Evolutionary conservation across 768 basidiomycete genomes (phyloP), one percentile per base, ranked within the genome.

Genomic region (Collybiopsis luxurians): DNA sequence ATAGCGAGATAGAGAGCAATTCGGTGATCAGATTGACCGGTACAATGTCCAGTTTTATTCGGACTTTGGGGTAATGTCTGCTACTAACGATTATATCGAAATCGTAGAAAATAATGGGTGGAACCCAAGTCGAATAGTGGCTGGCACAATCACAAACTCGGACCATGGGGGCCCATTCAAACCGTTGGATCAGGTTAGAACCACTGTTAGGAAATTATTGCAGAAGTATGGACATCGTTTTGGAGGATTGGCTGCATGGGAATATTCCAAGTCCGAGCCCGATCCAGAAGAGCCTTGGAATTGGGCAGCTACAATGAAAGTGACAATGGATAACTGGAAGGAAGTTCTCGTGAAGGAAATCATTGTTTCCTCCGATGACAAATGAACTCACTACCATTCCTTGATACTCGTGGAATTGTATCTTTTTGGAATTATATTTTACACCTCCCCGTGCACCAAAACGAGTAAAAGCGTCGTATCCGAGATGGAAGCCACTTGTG

Each of bases 401-500:
- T n/a, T n/a, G n/a, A n/a, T n/a, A n/a, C n/a, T n/a, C n/a, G n/a
- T n/a, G n/a, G n/a, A n/a, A n/a, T n/a, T n/a, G n/a, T n/a, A 0
- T n/a, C n/a, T n/a, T n/a, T n/a, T n/a, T n/a, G n/a, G n/a, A n/a
- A n/a, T n/a, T n/a, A n/a, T n/a, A n/a, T n/a, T n/a, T n/a, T 89
- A 83, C 1, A 90, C 80, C 6, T 80, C 81, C 1, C 95, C 95
- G 60, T 92, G 86, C 51, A 76, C 79, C 52, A 87, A 73, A 51
- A 94, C 75, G 12, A 96, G 65, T 60, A 95, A 85, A 42, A 92
- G 72, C 0, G 85, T 92, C 60, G 79, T 82, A 52, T 94, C 92
- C 53, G 87, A 84, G 11, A 92, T 80, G 61, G 95, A 94, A 0
- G 82, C 79, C 1, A 86, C 73, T 2, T 76, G 77, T 3, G 86